These are phyloP conservation scores for Drechmeria coniospora DNA, from an alignment of 2,329 filamentous ascomycete genomes.

Conservation along the genomic window DNA sequence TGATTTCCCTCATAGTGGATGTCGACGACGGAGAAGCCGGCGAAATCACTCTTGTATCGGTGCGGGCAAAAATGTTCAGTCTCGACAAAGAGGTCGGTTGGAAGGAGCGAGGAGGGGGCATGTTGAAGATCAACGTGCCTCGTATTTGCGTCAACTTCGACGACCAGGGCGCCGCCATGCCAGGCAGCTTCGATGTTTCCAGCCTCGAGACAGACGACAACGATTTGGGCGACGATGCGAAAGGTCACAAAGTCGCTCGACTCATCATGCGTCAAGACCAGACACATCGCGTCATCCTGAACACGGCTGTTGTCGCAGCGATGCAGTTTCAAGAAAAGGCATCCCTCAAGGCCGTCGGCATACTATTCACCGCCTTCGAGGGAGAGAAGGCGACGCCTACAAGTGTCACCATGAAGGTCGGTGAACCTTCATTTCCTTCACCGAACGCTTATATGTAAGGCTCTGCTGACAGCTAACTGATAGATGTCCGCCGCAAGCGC, in stretches of 20 bases:
- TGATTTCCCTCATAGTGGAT: constrained; percentile 27
- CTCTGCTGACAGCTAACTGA: constrained; percentile 2
- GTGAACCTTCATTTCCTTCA: constrained; percentile 7
- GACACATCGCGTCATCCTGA: constrained; percentile 73
- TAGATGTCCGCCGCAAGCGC: constrained; percentile 40
- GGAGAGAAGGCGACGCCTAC: constrained; percentile 37
- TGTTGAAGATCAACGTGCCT: constrained; percentile 69
- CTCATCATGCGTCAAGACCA: constrained; percentile 87
- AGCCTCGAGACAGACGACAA: constrained; percentile 29
- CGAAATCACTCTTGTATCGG: constrained; percentile 59
- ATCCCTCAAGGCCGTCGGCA: constrained; percentile 52
- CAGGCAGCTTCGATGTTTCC: constrained; percentile 41
- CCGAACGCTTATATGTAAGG: background rate
- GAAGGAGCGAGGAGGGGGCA: constrained; percentile 80
- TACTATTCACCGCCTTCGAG: constrained; percentile 51
- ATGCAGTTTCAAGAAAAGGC: constrained; percentile 70
- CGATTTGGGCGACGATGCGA: constrained; percentile 11
- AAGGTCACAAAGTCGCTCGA: constrained; percentile 40
- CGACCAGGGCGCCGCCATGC: constrained; percentile 30
- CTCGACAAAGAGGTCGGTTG: constrained; percentile 59
- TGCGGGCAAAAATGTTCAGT: constrained; percentile 73
- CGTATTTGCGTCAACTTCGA: constrained; percentile 40
- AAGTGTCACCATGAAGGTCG: constrained; percentile 46
- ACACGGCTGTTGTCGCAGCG: constrained; percentile 63
- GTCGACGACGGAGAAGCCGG: constrained; percentile 79